phyloP scores from a whole-genome alignment of 257 asterid genomes.

The Catharanthus roseus region DNA sequence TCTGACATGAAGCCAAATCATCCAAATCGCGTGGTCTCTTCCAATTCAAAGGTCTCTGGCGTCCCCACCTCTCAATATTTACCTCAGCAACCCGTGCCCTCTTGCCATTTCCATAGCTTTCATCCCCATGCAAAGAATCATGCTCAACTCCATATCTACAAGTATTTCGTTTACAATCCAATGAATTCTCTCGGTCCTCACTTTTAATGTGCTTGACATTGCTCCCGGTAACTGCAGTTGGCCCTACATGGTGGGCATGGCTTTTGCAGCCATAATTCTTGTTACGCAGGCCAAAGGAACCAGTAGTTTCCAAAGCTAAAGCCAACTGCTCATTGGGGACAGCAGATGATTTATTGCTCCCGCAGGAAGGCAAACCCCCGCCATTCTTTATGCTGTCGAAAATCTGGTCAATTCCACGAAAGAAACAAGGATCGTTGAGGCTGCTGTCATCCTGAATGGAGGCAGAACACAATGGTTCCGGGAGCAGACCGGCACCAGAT shows the following conservation, averaged over 20 bases:
- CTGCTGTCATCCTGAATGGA: not conserved
- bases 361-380: slow-evolving; percentile 25
- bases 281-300: slow-evolving; percentile 5
- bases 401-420: slow-evolving; percentile 72
- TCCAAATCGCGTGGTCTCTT: slow-evolving; percentile 58
- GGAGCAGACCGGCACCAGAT: slow-evolving; percentile 11
- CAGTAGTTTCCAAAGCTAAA: slow-evolving; percentile 6
- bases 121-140: slow-evolving; percentile 25
- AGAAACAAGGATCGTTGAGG: slow-evolving; percentile 48
- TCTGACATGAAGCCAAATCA: slow-evolving; percentile 46
- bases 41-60: slow-evolving; percentile 47
- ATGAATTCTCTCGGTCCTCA: slow-evolving; percentile 1
- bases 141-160: slow-evolving; percentile 11
- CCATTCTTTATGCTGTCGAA: slow-evolving; percentile 56
- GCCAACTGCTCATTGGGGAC: not conserved
- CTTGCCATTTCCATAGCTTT: slow-evolving; percentile 28
- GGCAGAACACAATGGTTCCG: slow-evolving; percentile 1
- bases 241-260: too few relatives aligned
- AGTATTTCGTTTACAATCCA: slow-evolving; percentile 4
- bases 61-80: slow-evolving; percentile 42
- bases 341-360: slow-evolving; percentile 16
- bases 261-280: slow-evolving; percentile 6
- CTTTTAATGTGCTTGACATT: not conserved
- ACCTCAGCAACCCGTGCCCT: slow-evolving; percentile 40
- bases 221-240: not conserved